Base-by-base conservation (phyloP, 192 early-diverging fungal genomes). In the Dispira simplex region DNA sequence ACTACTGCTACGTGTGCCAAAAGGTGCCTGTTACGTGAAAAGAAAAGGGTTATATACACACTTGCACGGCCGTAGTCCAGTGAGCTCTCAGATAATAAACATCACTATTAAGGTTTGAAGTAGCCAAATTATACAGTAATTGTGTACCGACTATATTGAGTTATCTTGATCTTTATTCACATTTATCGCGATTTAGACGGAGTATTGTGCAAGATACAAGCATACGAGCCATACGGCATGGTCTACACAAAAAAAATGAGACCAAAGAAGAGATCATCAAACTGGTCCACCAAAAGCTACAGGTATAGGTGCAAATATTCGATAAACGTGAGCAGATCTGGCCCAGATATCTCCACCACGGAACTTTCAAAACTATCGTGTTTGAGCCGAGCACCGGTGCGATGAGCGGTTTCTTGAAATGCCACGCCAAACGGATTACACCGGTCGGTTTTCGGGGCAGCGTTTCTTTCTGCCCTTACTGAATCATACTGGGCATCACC, bases 331-430 rank as follows among this genome's bases (percentile, higher is more conserved):
- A 78, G 73, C 63, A 95, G 67, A 65, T 95, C 92, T 18, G 84
- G 81, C 32, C 77, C 67, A 26, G 70, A 73, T 39, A 97, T 85
- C 70, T 92, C 89, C 16, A 95, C 68, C 18, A 84, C 80, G 6
- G 83, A 80, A n/a, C 83, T 79, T 66, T 95, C 91, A 76, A 97
- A 97, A 44, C 85, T 84, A 63, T 91, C 90, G 58, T 81, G 75
- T 21, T 75, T 78, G 12, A 83, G 71, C 0, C 81, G 73, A 1
- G 85, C 88, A 51, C 79, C 77, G 27, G 84, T 76, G 28, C 83
- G 75, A 12, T 75, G 67, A 0, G 91, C 89, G 4, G 88, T 82
- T 62, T 82, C 76, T 68, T 88, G 82, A 71, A 95, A 97, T 8
- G 90, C 85, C 64, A 85, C 64, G 0, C 88, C 90, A 70, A 96